Conservation (phyloP, 2,329 filamentous ascomycete genomes). For the Pseudogymnoascus sp. region DNA sequence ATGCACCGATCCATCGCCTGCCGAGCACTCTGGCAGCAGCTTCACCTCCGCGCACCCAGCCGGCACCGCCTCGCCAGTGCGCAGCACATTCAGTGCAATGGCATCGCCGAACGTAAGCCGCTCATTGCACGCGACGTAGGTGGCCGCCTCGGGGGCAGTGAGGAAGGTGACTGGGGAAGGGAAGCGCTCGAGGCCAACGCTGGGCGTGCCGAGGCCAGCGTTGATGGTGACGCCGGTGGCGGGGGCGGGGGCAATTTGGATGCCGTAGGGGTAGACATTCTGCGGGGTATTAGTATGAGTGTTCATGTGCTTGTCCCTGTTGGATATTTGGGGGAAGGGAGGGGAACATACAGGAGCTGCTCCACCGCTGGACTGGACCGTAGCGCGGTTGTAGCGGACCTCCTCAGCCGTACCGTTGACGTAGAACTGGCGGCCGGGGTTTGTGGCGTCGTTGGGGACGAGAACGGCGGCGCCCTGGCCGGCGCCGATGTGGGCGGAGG, state of each 20-base stretch:
- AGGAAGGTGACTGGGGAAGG: conserved; percentile 29
- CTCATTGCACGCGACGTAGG: conserved; percentile 35
- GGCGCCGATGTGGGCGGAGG: conserved; percentile 36
- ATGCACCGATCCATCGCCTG: conserved; percentile 32
- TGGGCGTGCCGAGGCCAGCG: conserved; percentile 30
- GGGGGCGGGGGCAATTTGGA: conserved; percentile 24
- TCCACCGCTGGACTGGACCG: conserved; percentile 34
- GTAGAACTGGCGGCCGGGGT: conserved; percentile 35
- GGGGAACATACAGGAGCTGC: conserved; percentile 25
- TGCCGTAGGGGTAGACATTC: conserved; percentile 28
- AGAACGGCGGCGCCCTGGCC: conserved; percentile 33
- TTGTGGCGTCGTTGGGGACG: conserved; percentile 14
- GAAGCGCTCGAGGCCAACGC: conserved; percentile 29
- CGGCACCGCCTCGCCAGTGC: conserved; percentile 29
- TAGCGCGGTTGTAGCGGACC: conserved; percentile 25
- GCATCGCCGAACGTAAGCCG: conserved; percentile 34
- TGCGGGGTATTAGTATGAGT: background rate
- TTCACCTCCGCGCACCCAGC: conserved; percentile 34
- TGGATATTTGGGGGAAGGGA: background rate
- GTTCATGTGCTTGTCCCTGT: background rate
- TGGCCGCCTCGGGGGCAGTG: conserved; percentile 23
- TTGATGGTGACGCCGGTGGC: conserved; percentile 28
- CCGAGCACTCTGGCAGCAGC: conserved; percentile 37
- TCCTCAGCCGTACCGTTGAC: conserved; percentile 38
- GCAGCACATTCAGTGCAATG: conserved; percentile 31